Percentiles rank a stretch among this genome's conserved stretches.
Conservation (phyloP, 345 rosid species). For the Fremontodendron californicum region DNA sequence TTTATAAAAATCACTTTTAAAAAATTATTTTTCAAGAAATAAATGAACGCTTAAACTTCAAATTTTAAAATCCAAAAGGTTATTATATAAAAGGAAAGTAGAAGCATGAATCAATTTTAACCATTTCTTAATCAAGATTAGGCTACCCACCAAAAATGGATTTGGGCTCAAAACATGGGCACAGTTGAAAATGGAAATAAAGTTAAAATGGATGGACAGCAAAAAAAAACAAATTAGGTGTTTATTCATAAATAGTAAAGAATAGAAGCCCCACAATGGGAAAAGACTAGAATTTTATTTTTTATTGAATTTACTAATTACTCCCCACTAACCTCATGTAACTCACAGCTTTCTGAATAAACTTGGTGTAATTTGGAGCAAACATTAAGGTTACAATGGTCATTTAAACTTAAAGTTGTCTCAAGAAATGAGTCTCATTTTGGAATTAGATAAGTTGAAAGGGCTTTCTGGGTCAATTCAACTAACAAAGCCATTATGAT, state of each 20-base stretch:
- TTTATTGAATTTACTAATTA: background rate
- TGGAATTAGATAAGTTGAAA: slow-evolving; percentile 9
- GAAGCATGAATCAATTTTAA: background rate
- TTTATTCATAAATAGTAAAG: background rate
- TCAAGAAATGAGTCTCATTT: background rate
- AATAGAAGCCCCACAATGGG: background rate
- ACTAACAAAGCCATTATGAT: slow-evolving; percentile 20
- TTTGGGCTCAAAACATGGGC: background rate
- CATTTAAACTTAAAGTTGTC: background rate
- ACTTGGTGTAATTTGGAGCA: background rate
- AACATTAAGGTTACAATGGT: background rate
- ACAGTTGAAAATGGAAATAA: background rate
- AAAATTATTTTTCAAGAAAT: background rate
- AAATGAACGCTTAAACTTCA: background rate
- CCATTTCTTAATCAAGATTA: background rate
- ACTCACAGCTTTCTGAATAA: background rate
- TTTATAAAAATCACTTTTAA: background rate
- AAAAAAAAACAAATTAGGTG: background rate
- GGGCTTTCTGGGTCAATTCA: slow-evolving; percentile 22
- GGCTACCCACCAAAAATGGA: background rate
- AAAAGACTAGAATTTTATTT: background rate
- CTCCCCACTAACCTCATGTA: background rate
- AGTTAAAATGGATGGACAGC: background rate
- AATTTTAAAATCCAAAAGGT: background rate
- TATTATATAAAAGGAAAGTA: background rate